Percentiles rank a stretch among this genome's conserved stretches.
phyloP scores from a whole-genome alignment of 768 basidiomycete genomes.

The Suillus subaureus region DNA sequence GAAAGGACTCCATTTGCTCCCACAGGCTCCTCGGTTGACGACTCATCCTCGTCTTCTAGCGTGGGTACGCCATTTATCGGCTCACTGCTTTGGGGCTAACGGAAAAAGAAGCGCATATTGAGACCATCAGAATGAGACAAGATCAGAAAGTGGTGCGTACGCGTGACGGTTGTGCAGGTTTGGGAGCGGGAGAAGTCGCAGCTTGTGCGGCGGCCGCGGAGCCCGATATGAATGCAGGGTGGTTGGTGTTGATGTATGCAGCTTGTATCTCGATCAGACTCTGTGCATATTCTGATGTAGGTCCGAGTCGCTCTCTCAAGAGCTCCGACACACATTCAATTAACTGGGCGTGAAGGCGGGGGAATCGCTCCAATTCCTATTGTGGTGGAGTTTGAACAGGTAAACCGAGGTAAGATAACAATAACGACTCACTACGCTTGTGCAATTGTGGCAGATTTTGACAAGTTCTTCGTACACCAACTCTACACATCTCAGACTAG shows the following conservation, averaged over 20 bases:
- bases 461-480: constrained; percentile 98
- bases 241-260: constrained; percentile 99
- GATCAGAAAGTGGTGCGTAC: constrained; percentile 42
- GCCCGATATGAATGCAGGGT: constrained; percentile 89
- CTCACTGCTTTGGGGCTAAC: constrained; percentile 66
- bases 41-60: constrained; percentile 66
- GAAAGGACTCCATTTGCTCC: constrained; percentile 55
- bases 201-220: constrained; percentile 66
- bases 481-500: constrained; percentile 94
- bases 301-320: constrained; percentile 91
- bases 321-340: constrained; percentile 98
- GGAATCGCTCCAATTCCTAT: constrained; percentile 96
- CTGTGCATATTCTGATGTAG: constrained; percentile 95
- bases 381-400: background rate
- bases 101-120: constrained; percentile 15
- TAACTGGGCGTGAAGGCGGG: constrained; percentile 87
- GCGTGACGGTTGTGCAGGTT: constrained; percentile 47
- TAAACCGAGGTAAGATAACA: background rate
- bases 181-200: constrained; percentile 41
- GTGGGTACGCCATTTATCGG: constrained; percentile 54
- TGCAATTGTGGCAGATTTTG: constrained; percentile 99
- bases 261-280: constrained; percentile 97
- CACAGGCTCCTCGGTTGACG: constrained; percentile 56
- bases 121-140: constrained; percentile 17
- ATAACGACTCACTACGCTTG: constrained; percentile 66